Evolutionary conservation across 202 grass and related monocot genomes (phyloP).

Genomic region (Panicum hallii): DNA sequence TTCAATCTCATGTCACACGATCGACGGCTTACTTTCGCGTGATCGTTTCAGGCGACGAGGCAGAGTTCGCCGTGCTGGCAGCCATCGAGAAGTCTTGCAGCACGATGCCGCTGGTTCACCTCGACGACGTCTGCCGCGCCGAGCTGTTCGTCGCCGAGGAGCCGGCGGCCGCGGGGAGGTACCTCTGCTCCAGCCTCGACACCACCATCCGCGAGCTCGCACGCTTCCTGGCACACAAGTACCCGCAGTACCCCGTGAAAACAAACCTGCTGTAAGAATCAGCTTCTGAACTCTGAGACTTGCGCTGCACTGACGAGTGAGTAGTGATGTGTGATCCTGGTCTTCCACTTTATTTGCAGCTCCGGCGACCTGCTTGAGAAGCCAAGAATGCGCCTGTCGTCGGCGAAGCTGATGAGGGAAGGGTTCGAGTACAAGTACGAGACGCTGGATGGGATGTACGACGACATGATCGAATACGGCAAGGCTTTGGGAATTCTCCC

Average conservation of each 20-base stretch:
- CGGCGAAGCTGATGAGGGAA: constrained; percentile 61
- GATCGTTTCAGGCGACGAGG: constrained; percentile 24
- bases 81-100: constrained; percentile 3
- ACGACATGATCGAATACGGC: constrained; percentile 55
- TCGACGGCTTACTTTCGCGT: not conserved
- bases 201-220: constrained; percentile 51
- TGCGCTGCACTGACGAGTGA: not conserved
- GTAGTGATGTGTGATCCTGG: not conserved
- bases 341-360: constrained; percentile 43
- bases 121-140: constrained; percentile 10
- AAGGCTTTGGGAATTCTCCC: constrained; percentile 45
- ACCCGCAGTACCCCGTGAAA: not conserved
- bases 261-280: not conserved
- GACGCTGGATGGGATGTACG: constrained; percentile 59
- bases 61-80: constrained; percentile 33
- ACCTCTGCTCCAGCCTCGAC: constrained; percentile 58
- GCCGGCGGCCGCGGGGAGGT: constrained; percentile 48
- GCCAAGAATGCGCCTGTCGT: constrained; percentile 51
- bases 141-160: constrained; percentile 56
- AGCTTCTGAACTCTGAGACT: not conserved
- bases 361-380: constrained; percentile 56
- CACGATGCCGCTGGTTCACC: not conserved
- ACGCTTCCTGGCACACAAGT: not conserved
- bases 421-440: constrained; percentile 73
- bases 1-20: not conserved